Evolutionary conservation across 768 basidiomycete genomes (phyloP).

Genomic region (Hypholoma sublateritium): DNA sequence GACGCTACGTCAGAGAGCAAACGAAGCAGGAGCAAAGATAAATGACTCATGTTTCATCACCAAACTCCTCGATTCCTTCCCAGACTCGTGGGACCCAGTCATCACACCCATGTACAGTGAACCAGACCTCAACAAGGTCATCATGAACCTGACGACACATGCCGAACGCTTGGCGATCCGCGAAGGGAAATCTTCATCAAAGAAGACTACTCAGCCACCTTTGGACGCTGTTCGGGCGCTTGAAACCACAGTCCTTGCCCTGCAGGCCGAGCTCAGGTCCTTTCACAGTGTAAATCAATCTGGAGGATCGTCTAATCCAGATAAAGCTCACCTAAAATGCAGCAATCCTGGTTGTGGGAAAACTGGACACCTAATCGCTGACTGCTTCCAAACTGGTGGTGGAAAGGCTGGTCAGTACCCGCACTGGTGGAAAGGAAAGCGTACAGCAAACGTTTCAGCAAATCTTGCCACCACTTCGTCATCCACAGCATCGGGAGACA

Average conservation of each 20-base stretch:
- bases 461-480: neutral
- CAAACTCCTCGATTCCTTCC: conserved; percentile 12
- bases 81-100: conserved; percentile 13
- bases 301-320: neutral
- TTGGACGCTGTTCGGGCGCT: neutral
- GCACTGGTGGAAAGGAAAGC: conserved; percentile 11
- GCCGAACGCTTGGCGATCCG: neutral
- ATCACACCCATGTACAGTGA: conserved; percentile 9
- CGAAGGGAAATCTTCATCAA: neutral
- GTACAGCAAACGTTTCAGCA: neutral
- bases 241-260: neutral
- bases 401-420: conserved; percentile 19
- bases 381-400: conserved; percentile 16
- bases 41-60: conserved; percentile 8
- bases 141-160: conserved; percentile 10
- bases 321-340: conserved; percentile 1
- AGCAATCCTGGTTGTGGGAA: conserved; percentile 7
- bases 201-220: neutral
- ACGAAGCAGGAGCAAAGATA: conserved; percentile 11
- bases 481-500: neutral
- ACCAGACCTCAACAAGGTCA: conserved; percentile 5
- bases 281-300: neutral
- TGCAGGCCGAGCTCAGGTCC: neutral
- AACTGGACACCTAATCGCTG: conserved; percentile 11
- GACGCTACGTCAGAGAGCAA: conserved; percentile 4